Conservation (phyloP, 2,329 filamentous ascomycete genomes). For the Venturia pyrina region DNA sequence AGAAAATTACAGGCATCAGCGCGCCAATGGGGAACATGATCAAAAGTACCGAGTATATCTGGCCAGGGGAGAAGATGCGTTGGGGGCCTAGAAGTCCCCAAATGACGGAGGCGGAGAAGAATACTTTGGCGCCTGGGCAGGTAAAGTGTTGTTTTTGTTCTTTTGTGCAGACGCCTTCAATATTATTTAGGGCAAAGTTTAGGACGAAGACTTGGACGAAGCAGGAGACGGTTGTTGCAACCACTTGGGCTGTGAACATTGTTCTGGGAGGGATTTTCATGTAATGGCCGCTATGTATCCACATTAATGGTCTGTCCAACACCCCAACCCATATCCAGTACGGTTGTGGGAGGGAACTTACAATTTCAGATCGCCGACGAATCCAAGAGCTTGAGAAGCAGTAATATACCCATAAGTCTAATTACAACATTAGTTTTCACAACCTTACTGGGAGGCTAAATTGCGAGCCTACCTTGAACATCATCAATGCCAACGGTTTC, state of each 20-base stretch:
- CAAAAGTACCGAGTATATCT: constrained; percentile 52
- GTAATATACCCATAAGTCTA: constrained; percentile 20
- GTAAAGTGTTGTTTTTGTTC: constrained; percentile 39
- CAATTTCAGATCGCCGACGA: constrained; percentile 18
- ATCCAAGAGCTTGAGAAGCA: constrained; percentile 16
- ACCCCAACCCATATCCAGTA: no score
- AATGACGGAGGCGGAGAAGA: constrained; percentile 57
- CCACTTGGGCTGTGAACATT: constrained; percentile 41
- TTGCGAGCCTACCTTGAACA: constrained; percentile 2
- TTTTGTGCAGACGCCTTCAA: constrained; percentile 34
- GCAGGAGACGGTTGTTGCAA: constrained; percentile 40
- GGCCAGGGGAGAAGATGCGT: constrained; percentile 53
- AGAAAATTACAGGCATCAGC: constrained; percentile 42
- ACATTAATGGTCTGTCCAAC: not conserved
- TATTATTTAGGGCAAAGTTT: constrained; percentile 38
- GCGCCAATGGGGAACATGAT: constrained; percentile 50
- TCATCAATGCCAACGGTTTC: constrained; percentile 59
- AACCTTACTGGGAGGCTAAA: constrained; percentile 19
- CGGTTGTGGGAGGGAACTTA: not conserved
- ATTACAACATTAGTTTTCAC: constrained; percentile 17
- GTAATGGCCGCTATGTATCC: constrained; percentile 26
- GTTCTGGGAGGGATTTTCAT: constrained; percentile 40
- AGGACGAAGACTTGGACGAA: constrained; percentile 41
- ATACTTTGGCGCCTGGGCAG: constrained; percentile 53
- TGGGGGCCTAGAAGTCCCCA: constrained; percentile 57